Evolutionary conservation across 257 asterid species (phyloP).

Genomic region (Ehretia macrophylla): DNA sequence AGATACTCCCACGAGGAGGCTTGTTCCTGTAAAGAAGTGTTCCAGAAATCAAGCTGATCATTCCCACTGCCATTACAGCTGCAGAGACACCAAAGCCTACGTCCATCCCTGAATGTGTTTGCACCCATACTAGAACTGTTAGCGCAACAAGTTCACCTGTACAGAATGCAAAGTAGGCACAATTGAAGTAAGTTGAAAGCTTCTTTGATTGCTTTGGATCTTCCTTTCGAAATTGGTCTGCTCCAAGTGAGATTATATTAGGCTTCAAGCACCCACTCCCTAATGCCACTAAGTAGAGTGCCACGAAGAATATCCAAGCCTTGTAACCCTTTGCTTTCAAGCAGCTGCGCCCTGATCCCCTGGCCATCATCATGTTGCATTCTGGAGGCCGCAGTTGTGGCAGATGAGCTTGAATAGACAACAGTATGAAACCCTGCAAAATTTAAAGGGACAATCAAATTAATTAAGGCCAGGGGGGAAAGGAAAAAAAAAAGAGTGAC

Average conservation of each 20-base stretch:
- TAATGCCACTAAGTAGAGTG: conserved; percentile 59
- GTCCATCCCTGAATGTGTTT: conserved; percentile 71
- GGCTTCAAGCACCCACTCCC: conserved; percentile 81
- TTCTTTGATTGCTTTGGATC: conserved; percentile 30
- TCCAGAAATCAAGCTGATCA: conserved; percentile 52
- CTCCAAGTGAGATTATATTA: conserved; percentile 69
- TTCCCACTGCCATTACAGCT: conserved; percentile 58
- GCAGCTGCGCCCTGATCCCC: conserved; percentile 17
- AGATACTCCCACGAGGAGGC: conserved; percentile 57
- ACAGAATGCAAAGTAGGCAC: conserved; percentile 74
- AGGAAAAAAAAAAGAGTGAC: no score
- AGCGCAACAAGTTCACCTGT: conserved; percentile 64
- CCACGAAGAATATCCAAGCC: conserved; percentile 57
- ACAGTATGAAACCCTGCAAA: conserved; percentile 51
- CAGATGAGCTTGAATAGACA: conserved; percentile 59
- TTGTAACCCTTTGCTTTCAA: conserved; percentile 49
- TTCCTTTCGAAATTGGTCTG: conserved; percentile 49
- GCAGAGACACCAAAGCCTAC: conserved; percentile 72
- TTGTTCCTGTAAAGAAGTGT: conserved; percentile 36
- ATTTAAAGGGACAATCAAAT: no score
- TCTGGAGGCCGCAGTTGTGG: conserved; percentile 42
- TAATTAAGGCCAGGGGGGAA: no score
- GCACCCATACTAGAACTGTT: conserved; percentile 65
- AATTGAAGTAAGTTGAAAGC: conserved; percentile 70
- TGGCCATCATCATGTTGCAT: conserved; percentile 25